Evolutionary conservation across 2,329 filamentous ascomycete genomes (phyloP), one percentile per base, ranked within the genome.

Genomic region (Colletotrichum orchidophilum): DNA sequence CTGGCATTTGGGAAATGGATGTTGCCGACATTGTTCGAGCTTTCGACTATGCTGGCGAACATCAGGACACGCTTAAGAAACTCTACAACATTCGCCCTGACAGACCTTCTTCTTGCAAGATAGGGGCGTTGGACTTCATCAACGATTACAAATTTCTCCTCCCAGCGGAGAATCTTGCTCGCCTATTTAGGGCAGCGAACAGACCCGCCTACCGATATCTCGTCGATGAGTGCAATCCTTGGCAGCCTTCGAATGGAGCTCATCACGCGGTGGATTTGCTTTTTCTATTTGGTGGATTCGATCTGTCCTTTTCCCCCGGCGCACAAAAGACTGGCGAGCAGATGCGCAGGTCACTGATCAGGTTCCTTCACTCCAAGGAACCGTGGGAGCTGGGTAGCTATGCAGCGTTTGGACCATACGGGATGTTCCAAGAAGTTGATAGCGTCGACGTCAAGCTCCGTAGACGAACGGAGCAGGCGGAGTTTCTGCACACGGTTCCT

Each of bases 191-290:
- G 39, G 33, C 55, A 4, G 50, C 66, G 1, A 75, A 77, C 11
- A 80, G 77, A 33, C 57, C 66, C 9, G 79, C 78, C 1, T 86
- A 81, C 69, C 78, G 77, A 35, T 86, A 83, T 46, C 72, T 84
- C 0, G 72, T 86, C 1, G 85, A 87, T 49, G 81, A 87, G 63
- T 58, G 77, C 0, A 87, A 87, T 42, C 84, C 85, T 5, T 86
- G 82, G 82, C 85, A 86, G 60, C 63, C 80, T 0, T 86, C 84
- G 0, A 83, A 80, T 9, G 78, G 85, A 0, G 78, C 84, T 2
- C 85, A 87, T 49, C 85, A 87, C 68, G 85, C 82, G 0, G 81
- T 87, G 2, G 85, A 87, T 72, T 75, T 87, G 4, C 67, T 86
- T 2, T 80, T 85, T 9, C 73, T 86, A 0, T 87, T 86, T 29